Conservation (phyloP, 2,329 filamentous ascomycete genomes). For the Chaetoscypha palmicola region DNA sequence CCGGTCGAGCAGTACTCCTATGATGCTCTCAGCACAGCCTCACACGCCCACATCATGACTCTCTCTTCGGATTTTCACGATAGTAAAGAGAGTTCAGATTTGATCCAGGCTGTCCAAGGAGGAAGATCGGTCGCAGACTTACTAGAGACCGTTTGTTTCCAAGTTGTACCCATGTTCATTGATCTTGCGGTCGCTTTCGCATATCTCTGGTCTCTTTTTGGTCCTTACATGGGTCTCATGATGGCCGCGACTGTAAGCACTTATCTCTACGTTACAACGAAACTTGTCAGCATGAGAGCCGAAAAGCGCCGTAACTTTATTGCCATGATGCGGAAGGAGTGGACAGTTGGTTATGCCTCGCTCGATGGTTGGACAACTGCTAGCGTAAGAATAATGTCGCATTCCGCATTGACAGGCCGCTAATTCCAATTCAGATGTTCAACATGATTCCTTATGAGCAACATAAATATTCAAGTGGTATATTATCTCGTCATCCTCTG, state of each 20-base stretch:
- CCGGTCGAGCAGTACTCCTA: constrained; percentile 52
- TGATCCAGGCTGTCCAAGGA: constrained; percentile 58
- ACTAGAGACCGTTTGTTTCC: constrained; percentile 52
- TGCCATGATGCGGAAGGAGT: constrained; percentile 30
- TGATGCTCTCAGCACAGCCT: constrained; percentile 49
- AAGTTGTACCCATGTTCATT: constrained; percentile 52
- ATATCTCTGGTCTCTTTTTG: constrained; percentile 56
- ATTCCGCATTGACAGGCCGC: constrained; percentile 2
- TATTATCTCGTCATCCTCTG: constrained; percentile 9
- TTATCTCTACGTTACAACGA: constrained; percentile 45
- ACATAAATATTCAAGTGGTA: constrained; percentile 38
- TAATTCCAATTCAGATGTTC: constrained; percentile 35
- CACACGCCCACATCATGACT: constrained; percentile 62
- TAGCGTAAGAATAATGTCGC: constrained; percentile 25
- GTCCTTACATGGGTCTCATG: constrained; percentile 50
- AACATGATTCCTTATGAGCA: constrained; percentile 49
- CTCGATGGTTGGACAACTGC: constrained; percentile 35
- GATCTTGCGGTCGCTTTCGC: constrained; percentile 55
- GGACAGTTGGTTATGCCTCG: constrained; percentile 32
- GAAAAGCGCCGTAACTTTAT: constrained; percentile 32
- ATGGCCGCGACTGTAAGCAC: constrained; percentile 39
- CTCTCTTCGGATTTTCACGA: constrained; percentile 66
- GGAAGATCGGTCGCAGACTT: constrained; percentile 53
- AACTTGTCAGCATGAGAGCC: constrained; percentile 30
- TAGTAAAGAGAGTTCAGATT: constrained; percentile 55